phyloP scores from a whole-genome alignment of 176 grass and related monocot genomes.

The Musa itinerans region DNA sequence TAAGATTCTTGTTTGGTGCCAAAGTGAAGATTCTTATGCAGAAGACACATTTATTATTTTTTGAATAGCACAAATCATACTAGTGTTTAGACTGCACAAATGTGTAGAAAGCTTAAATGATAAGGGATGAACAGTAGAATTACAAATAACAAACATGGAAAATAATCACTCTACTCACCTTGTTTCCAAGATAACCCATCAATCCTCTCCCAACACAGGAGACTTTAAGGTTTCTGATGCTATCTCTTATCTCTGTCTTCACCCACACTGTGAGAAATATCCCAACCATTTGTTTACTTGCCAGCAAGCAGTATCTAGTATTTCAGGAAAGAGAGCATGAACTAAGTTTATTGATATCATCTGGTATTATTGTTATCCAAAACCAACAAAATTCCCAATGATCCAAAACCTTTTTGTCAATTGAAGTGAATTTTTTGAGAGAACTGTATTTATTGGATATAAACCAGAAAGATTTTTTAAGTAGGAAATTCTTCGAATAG shows the following conservation, averaged over 20 bases:
- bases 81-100: too few relatives aligned
- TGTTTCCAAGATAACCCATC: not conserved
- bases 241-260: not conserved
- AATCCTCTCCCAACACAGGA: not conserved
- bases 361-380: too few relatives aligned
- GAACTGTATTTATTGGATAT: too few relatives aligned
- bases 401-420: too few relatives aligned
- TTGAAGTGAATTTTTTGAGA: too few relatives aligned
- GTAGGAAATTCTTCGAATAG: not conserved
- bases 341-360: not conserved
- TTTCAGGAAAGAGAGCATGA: not conserved
- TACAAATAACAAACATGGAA: not conserved
- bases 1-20: not conserved
- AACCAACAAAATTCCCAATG: too few relatives aligned
- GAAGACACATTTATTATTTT: too few relatives aligned
- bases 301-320: not conserved
- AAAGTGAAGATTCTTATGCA: too few relatives aligned
- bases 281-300: not conserved
- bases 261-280: conserved; percentile 1
- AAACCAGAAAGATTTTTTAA: not conserved
- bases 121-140: not conserved
- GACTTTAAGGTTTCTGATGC: not conserved
- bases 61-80: too few relatives aligned
- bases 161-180: not conserved
- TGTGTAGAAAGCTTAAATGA: too few relatives aligned